A percentile compares a stretch with the other conserved stretches of the same genome.
phyloP scores from a whole-genome alignment of 2,329 filamentous ascomycete species.

The Mycocentrospora acerina region DNA sequence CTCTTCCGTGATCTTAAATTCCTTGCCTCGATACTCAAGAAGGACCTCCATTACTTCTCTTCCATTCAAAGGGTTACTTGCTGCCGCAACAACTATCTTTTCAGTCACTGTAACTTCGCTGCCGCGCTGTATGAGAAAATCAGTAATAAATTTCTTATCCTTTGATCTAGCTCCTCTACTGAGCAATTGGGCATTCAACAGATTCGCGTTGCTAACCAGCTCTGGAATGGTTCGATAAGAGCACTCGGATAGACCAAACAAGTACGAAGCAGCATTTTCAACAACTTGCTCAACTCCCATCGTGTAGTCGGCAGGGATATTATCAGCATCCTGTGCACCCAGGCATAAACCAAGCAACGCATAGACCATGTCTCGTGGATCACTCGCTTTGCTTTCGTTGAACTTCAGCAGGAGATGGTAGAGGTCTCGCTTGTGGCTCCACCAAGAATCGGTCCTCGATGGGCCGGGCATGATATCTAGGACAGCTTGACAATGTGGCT shows the following conservation, averaged over 20 bases:
- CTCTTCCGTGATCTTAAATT: no score
- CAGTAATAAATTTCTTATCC: no score
- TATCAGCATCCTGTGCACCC: not conserved
- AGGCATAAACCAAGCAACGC: conserved; percentile 22
- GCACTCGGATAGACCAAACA: not conserved
- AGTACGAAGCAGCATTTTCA: not conserved
- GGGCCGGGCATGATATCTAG: conserved; percentile 25
- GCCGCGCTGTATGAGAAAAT: no score
- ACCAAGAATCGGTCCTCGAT: conserved; percentile 17
- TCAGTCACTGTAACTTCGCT: no score
- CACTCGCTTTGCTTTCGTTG: conserved; percentile 14
- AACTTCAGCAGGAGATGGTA: conserved; percentile 18
- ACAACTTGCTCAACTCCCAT: not conserved
- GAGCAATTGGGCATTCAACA: no score
- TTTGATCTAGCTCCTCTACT: no score
- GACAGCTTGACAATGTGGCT: conserved; percentile 14
- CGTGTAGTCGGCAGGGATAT: not conserved
- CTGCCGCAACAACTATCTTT: no score
- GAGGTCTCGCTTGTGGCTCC: conserved; percentile 14
- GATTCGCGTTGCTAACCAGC: no score
- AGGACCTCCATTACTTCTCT: no score
- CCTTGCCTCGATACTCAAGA: no score
- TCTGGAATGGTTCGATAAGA: no score
- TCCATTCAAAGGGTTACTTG: no score
- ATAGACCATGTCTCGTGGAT: conserved; percentile 22